phyloP scores from a whole-genome alignment of 257 asterid genomes.

The Salvia miltiorrhiza region DNA sequence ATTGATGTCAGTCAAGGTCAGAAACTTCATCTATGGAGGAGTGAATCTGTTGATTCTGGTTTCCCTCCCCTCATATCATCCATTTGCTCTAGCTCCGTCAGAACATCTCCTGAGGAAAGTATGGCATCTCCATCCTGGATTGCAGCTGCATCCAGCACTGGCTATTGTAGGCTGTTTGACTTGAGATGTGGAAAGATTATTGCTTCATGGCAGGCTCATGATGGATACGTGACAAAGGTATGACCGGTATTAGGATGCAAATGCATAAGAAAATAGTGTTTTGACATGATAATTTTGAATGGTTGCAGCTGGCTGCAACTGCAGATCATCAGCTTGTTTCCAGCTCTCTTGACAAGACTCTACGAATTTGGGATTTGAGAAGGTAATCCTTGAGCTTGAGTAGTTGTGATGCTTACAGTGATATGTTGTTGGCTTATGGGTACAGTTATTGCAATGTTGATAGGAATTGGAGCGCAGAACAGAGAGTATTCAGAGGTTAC shows the following conservation, averaged over 20 bases:
- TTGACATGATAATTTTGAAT: conserved; percentile 19
- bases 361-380: conserved; percentile 95
- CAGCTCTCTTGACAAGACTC: conserved; percentile 86
- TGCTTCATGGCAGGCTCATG: conserved; percentile 96
- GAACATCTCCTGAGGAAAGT: conserved; percentile 39
- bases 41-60: conserved; percentile 59
- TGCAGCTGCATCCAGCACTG: conserved; percentile 89
- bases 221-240: conserved; percentile 98
- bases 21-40: conserved; percentile 92
- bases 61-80: conserved; percentile 85
- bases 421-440: conserved; percentile 12
- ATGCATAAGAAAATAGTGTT: neutral
- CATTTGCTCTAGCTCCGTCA: conserved; percentile 68
- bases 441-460: conserved; percentile 12
- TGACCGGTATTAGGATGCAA: neutral
- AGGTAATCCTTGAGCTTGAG: conserved; percentile 38
- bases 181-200: conserved; percentile 79
- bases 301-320: conserved; percentile 81
- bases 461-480: conserved; percentile 80
- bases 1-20: conserved; percentile 83
- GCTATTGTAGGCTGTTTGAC: conserved; percentile 81
- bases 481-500: conserved; percentile 64
- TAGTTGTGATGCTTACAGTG: too few relatives aligned
- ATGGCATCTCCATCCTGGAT: conserved; percentile 70
- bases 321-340: conserved; percentile 75